These are phyloP conservation scores for Massospora cicadina DNA, from an alignment of 371 early-diverging fungal species.

Conservation along the genomic window DNA sequence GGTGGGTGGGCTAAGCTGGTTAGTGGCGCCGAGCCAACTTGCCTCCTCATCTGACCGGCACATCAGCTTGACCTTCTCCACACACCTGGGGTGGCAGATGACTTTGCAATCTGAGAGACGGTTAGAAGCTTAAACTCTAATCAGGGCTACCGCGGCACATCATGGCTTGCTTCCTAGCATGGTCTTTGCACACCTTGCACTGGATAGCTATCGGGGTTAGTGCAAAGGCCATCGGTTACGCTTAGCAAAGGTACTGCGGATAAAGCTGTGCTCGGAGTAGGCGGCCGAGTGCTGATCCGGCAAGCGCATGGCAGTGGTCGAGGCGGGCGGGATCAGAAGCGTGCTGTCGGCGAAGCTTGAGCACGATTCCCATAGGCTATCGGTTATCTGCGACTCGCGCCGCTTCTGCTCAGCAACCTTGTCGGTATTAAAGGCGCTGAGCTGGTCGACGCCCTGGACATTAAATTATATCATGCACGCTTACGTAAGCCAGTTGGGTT, in stretches of 20 bases:
- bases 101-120: slow-evolving; percentile 18
- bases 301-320: background rate
- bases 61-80: background rate
- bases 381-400: background rate
- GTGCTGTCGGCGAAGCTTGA: background rate
- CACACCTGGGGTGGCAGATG: slow-evolving; percentile 20
- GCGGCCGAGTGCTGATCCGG: slow-evolving; percentile 4
- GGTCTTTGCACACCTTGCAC: slow-evolving; percentile 19
- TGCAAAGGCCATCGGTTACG: slow-evolving; percentile 15
- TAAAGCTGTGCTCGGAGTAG: slow-evolving; percentile 17
- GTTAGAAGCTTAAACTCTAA: background rate
- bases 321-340: background rate
- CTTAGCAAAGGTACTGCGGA: slow-evolving; percentile 22
- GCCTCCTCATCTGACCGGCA: background rate
- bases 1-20: background rate
- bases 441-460: background rate
- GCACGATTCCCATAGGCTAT: slow-evolving; percentile 7
- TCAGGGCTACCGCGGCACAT: slow-evolving; percentile 20
- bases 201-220: slow-evolving; percentile 15
- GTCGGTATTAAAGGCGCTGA: background rate
- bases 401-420: background rate
- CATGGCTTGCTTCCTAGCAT: slow-evolving; percentile 20
- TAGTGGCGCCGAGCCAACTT: background rate
- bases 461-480: background rate
- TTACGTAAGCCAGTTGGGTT: slow-evolving; percentile 15